These are phyloP conservation scores for Eimeria zaria DNA, from an alignment of 169 alveolate genomes.

Conservation along the genomic window DNA sequence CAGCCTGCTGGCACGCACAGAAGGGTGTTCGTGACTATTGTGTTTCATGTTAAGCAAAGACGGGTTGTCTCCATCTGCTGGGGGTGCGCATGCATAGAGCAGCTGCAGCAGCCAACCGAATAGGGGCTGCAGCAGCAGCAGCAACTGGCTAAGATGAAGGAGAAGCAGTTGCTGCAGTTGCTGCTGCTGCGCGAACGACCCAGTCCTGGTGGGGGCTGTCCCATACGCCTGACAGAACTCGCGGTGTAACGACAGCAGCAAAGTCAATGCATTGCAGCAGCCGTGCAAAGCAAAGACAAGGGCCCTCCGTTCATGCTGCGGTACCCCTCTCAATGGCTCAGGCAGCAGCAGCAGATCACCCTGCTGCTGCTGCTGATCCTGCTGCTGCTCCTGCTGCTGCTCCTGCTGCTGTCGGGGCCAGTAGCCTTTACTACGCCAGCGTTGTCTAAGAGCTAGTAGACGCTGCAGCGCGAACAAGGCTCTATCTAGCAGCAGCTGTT, in stretches of 20 bases:
- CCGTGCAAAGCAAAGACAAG: constrained; percentile 40
- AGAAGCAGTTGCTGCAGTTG: constrained; percentile 72
- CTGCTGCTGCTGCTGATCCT: constrained; percentile 8
- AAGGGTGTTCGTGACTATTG: constrained; percentile 83
- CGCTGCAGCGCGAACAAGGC: constrained; percentile 47
- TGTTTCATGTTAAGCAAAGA: constrained; percentile 71
- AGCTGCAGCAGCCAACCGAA: constrained; percentile 72
- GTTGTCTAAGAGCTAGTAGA: constrained; percentile 54
- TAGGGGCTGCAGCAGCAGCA: constrained; percentile 68
- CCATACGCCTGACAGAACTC: constrained; percentile 80
- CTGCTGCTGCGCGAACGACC: constrained; percentile 57
- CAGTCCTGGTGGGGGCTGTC: neutral
- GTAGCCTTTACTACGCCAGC: constrained; percentile 21
- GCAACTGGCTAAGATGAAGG: constrained; percentile 42
- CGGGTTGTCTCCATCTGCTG: constrained; percentile 70
- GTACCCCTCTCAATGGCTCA: neutral
- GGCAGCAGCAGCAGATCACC: neutral
- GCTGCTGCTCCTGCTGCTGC: constrained; percentile 36
- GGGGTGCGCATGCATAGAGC: constrained; percentile 77
- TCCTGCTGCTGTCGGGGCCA: constrained; percentile 11
- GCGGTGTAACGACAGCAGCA: constrained; percentile 55
- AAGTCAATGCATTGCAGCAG: constrained; percentile 61
- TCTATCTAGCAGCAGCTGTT: constrained; percentile 75
- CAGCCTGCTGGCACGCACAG: constrained; percentile 75
- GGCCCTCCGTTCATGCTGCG: constrained; percentile 6